Conservation (phyloP, 768 basidiomycete species). For the Xerocomellus chrysenteron region DNA sequence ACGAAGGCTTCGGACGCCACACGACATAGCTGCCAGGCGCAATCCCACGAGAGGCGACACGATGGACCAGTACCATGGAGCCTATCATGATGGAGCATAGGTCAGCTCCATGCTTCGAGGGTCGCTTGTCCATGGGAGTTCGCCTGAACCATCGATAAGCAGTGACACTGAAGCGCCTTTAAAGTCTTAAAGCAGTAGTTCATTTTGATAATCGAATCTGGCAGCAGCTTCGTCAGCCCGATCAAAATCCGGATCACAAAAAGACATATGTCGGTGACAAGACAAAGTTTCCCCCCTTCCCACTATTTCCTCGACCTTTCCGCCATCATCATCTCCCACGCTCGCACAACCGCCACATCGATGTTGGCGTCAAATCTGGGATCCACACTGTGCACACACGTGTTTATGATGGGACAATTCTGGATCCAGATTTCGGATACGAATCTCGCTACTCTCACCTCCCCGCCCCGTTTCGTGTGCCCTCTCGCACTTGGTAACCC, state of each 20-base stretch:
- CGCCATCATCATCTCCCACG: constrained; percentile 10
- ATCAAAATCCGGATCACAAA: too few relatives aligned
- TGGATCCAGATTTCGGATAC: neutral
- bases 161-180: too few relatives aligned
- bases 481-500: neutral
- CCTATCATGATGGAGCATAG: too few relatives aligned
- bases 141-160: too few relatives aligned
- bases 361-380: neutral
- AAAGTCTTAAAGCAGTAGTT: too few relatives aligned
- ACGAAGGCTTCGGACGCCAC: neutral
- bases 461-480: neutral
- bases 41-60: too few relatives aligned
- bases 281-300: neutral
- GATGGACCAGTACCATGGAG: too few relatives aligned
- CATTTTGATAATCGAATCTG: too few relatives aligned
- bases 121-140: too few relatives aligned
- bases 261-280: neutral
- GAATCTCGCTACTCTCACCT: neutral
- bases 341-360: constrained; percentile 8
- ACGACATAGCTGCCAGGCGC: neutral
- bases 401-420: neutral
- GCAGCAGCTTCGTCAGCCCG: too few relatives aligned
- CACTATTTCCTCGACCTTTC: neutral
- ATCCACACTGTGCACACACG: neutral
- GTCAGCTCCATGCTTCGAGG: too few relatives aligned